Evolutionary conservation across 768 basidiomycete species (phyloP), one percentile per base, ranked within the genome.

Genomic region (Hygrophoropsis aurantiaca): DNA sequence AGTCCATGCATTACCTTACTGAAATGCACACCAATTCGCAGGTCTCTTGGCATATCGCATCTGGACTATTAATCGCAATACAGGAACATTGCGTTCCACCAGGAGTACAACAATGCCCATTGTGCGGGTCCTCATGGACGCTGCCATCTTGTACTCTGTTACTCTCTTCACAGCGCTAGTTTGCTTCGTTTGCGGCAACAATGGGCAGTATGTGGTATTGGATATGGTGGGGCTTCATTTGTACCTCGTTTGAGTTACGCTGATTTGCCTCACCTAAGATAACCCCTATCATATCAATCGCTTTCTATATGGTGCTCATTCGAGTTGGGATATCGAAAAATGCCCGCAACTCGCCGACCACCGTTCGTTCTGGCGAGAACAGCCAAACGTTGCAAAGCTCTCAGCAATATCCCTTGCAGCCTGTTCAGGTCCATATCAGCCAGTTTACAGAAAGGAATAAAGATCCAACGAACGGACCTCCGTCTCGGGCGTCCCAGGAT

Each of bases 301-400:
- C 48, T 18, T 49, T 49, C 26, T 49, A 49, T 20, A 49, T 49
- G 48, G 43, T 49, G 15, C 33, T 49, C 15, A 48, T 48, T 9
- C 47, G 47, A 1, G 15, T 48, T 9, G 41, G 34, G 4, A 18
- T 18, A 7, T 25, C 42, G 10, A 44, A 44, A 19, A 44, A 5
- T 20, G 5, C 11, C 15, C 5, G 30, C 32, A 25, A 10, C 20
- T 21, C 18, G 7, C 6, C 44, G n/a, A 27, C 24, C 45, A 39
- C 19, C 10, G 13, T 35, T 16, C 18, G 20, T 10, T 26, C 21
- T n/a, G 42, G n/a, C 24, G n/a, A 15, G 32, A 35, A 30, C 30
- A 30, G 27, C 5, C 24, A 25, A 11, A 13, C 16, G 6, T n/a
- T 11, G 15, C 6, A 25, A 18, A 11, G n/a, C 32, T 18, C 6